Base-by-base conservation (phyloP, 139 green algal species). In the Zygnema cylindricum region DNA sequence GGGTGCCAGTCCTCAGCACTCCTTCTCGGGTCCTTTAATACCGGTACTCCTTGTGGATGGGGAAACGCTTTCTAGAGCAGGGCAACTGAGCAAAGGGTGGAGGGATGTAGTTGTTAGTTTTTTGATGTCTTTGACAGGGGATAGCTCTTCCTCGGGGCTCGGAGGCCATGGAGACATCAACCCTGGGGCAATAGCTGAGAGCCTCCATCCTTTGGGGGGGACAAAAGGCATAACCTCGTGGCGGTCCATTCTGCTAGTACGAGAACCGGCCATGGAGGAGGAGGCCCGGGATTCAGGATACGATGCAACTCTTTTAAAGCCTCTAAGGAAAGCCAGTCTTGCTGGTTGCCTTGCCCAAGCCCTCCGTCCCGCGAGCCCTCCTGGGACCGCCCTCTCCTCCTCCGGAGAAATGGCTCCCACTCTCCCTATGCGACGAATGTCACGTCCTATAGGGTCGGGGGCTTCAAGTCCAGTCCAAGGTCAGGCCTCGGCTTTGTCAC, bases 251-350 rank as follows among this genome's bases (percentile, higher is more conserved):
- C 63, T 88, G 32, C 83, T 88, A 39, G n/a, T 88, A 43, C 35
- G 69, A 39, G 83, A 88, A 16, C 83, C 83, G 0, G 16, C 35
- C 69, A 39, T 84, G 30, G 83, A 88, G 83, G 33, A 36, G 32
- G 23, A 71, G 30, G 69, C 83, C 49, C 1, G 40, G 0, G n/a
- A 69, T 32, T 73, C 63, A 0, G 82, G 82, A 49, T 87, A 76
- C 83, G 32, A 88, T n/a, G 83, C n/a, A 73, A 84, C 38, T 11
- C 83, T 88, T 43, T 39, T 88, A 7, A 88, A 88, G 35, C 83
- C 83, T 11, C 33, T 88, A 11, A 25, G 83, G 49, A 77, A 57
- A 32, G 23, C 55, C 32, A 76, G 69, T 7, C 54, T 88, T 25
- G 83, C 71, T 21, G 83, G 33, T 23, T 84, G 69, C 69, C 35